Evolutionary conservation across 2,329 filamentous ascomycete species (phyloP), one percentile per base, ranked within the genome.

Genomic region (Xylariaceae sp.): DNA sequence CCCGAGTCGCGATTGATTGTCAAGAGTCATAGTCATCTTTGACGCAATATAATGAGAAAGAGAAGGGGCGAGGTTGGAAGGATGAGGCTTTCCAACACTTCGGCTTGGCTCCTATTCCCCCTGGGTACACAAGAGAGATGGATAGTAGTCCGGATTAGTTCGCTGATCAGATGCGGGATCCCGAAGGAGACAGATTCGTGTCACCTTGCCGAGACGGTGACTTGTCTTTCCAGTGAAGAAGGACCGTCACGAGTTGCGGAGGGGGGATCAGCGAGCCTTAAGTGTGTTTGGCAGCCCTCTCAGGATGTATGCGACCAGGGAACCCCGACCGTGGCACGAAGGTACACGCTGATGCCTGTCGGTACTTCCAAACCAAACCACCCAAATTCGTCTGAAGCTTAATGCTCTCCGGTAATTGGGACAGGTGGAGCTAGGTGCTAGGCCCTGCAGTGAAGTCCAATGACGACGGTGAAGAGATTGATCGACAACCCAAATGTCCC

Each of bases 11-110:
- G 87, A 90, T 78, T 93, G 91, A 75, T 92, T 90, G 79, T 96
- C 91, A 80, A 96, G 86, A 75, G 93, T 90, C 91, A 96, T 96
- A 79, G 91, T 95, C 92, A 96, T 96, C 75, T 75, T 86, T 78
- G 65, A 70, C 61, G 55, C 54, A 55, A 61, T 60, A 60, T 60
- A 59, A 61, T 44, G 56, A 59, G 60, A 50, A 60, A 50, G 57
- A 62, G 50, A 50, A 50, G 47, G 41, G 43, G 47, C 26, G 45
- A 60, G 59, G 64, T 56, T 60, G 54, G 62, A 63, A 64, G 56
- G 50, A 61, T 63, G 59, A 66, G 48, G 62, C 61, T 67, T 67
- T 64, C 64, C 60, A 63, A 63, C 61, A 60, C 62, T 54, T 62
- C 20, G 49, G 49, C 29, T 45, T 40, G 29, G 47, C 57, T 54